Evolutionary conservation across 1,139 yeast species (phyloP).

Genomic region (Debaryomyces robertsiae): DNA sequence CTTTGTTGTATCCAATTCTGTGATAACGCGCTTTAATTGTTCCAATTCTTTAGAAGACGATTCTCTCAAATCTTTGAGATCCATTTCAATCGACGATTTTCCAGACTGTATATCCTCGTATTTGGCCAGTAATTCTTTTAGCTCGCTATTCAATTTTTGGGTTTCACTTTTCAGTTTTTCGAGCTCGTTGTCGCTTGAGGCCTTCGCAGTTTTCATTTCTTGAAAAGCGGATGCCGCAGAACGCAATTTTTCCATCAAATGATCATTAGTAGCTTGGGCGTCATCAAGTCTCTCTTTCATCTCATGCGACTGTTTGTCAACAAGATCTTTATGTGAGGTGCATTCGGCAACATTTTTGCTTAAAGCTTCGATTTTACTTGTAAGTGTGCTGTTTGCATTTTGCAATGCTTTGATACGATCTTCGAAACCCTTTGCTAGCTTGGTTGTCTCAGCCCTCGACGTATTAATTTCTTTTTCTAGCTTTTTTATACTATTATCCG

Average conservation of each 20-base stretch:
- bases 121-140: constrained; percentile 16
- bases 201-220: constrained; percentile 34
- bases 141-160: constrained; percentile 23
- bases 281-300: constrained; percentile 29
- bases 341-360: constrained; percentile 19
- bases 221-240: constrained; percentile 50
- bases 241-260: constrained; percentile 46
- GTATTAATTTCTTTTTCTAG: constrained; percentile 12
- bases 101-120: constrained; percentile 11
- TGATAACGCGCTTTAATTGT: constrained; percentile 3
- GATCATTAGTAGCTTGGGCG: constrained; percentile 37
- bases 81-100: constrained; percentile 15
- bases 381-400: constrained; percentile 25
- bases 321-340: constrained; percentile 14
- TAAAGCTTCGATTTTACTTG: constrained; percentile 26
- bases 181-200: constrained; percentile 19
- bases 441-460: constrained; percentile 22
- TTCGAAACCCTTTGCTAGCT: constrained; percentile 25
- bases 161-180: constrained; percentile 10
- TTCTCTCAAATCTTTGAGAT: constrained; percentile 15
- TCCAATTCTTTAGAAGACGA: constrained; percentile 4
- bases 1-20: constrained; percentile 8
- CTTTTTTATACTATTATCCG: constrained; percentile 11
- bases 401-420: constrained; percentile 25
- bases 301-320: constrained; percentile 22